These are phyloP conservation scores for Diaporthe sp. DNA, from an alignment of 2,329 filamentous ascomycete genomes.

Conservation along the genomic window DNA sequence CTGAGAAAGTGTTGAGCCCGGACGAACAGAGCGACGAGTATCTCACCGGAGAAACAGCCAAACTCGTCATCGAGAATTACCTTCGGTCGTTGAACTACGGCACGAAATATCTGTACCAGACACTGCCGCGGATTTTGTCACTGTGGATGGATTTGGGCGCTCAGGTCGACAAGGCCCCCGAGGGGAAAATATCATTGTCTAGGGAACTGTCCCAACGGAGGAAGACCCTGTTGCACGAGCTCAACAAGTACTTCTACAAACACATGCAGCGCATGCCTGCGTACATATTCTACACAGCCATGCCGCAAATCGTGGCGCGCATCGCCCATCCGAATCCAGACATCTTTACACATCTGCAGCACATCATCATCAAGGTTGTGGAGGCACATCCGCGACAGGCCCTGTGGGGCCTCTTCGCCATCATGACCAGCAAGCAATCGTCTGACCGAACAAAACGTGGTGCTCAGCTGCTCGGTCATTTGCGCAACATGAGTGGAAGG, in stretches of 20 bases:
- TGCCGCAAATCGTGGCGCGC: slow-evolving; percentile 95
- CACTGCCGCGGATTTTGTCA: slow-evolving; percentile 89
- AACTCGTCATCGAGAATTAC: slow-evolving; percentile 94
- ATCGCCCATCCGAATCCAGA: slow-evolving; percentile 87
- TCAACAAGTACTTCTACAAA: slow-evolving; percentile 83
- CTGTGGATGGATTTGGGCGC: slow-evolving; percentile 94
- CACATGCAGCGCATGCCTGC: slow-evolving; percentile 80
- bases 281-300: slow-evolving; percentile 83
- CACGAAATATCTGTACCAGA: slow-evolving; percentile 96
- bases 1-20: slow-evolving; percentile 81
- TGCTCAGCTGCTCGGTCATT: slow-evolving; percentile 62
- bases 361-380: slow-evolving; percentile 89
- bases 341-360: slow-evolving; percentile 81
- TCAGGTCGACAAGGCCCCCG: slow-evolving; percentile 73
- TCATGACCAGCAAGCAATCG: slow-evolving; percentile 82
- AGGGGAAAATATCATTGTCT: slow-evolving; percentile 66
- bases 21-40: slow-evolving; percentile 83
- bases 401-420: slow-evolving; percentile 89
- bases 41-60: slow-evolving; percentile 84
- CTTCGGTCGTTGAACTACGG: slow-evolving; percentile 87
- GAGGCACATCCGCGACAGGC: slow-evolving; percentile 89
- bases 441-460: slow-evolving; percentile 72
- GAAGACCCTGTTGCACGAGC: slow-evolving; percentile 73
- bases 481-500: slow-evolving; percentile 63
- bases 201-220: slow-evolving; percentile 67